Conservation (phyloP, 768 basidiomycete species). For the Xerocomus potaroensis region DNA sequence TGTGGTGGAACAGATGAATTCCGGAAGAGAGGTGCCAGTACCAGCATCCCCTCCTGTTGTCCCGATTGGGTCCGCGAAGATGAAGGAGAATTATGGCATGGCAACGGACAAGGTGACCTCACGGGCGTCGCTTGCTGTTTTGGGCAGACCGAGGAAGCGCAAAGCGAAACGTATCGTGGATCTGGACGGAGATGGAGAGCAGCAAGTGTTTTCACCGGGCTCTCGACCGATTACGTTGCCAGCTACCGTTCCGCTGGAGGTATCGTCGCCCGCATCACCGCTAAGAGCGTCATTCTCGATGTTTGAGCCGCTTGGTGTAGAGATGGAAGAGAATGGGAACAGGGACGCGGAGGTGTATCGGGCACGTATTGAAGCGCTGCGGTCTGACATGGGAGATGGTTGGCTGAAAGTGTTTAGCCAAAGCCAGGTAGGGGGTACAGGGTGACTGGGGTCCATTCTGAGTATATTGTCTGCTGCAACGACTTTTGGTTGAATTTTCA, state of each 20-base stretch:
- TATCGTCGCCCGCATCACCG: conserved; percentile 17
- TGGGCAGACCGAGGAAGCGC: conserved; percentile 48
- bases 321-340: conserved; percentile 21
- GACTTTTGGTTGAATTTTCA: conserved; percentile 21
- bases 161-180: conserved; percentile 77
- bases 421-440: conserved; percentile 36
- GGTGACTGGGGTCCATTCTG: conserved; percentile 30
- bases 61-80: conserved; percentile 42
- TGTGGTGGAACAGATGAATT: conserved; percentile 49
- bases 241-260: background rate
- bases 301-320: conserved; percentile 47
- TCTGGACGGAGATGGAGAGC: conserved; percentile 48
- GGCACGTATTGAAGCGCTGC: conserved; percentile 72
- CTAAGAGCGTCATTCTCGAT: conserved; percentile 33
- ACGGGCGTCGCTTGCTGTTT: conserved; percentile 42
- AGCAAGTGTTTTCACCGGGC: conserved; percentile 25
- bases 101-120: conserved; percentile 27
- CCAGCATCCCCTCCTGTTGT: conserved; percentile 59
- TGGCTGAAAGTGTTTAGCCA: conserved; percentile 86
- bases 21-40: conserved; percentile 43
- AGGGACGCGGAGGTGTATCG: conserved; percentile 68
- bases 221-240: conserved; percentile 1
- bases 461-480: conserved; percentile 8
- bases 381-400: conserved; percentile 84
- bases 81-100: conserved; percentile 11